These are phyloP conservation scores for Blepharisma japonicum DNA, from an alignment of 73 alveolate genomes.

Conservation along the genomic window DNA sequence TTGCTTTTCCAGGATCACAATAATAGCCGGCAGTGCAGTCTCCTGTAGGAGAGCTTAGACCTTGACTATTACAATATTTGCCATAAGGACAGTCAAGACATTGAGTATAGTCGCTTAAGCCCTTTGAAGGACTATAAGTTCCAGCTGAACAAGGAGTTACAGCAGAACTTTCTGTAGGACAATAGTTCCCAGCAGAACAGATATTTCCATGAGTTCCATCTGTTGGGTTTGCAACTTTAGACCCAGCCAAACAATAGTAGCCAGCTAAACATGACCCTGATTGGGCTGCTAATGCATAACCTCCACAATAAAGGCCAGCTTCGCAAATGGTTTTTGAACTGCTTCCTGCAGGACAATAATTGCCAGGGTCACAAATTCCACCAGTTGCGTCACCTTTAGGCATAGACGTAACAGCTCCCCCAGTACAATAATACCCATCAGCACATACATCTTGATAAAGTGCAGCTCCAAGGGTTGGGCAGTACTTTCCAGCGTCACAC, in stretches of 20 bases:
- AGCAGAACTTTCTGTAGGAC: conserved; percentile 54
- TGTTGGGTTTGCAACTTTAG: conserved; percentile 51
- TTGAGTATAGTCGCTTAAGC: background rate
- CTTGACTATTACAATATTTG: conserved; percentile 51
- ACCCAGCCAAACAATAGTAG: conserved; percentile 46
- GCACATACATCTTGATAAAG: conserved; percentile 30
- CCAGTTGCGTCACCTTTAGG: conserved; percentile 33
- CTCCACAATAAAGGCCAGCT: conserved; percentile 56
- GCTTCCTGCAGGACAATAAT: conserved; percentile 69
- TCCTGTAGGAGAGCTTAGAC: conserved; percentile 42
- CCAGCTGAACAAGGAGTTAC: conserved; percentile 70
- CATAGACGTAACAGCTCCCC: conserved; percentile 50
- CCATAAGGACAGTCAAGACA: conserved; percentile 68
- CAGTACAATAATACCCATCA: conserved; percentile 51
- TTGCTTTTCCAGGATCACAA: conserved; percentile 45
- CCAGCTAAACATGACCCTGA: conserved; percentile 59
- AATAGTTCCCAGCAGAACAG: conserved; percentile 58
- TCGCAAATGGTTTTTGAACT: conserved; percentile 41
- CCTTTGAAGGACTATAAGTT: conserved; percentile 40
- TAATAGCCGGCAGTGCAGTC: conserved; percentile 72
- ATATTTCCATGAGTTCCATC: conserved; percentile 59
- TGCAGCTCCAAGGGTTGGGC: conserved; percentile 47
- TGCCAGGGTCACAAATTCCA: conserved; percentile 61
- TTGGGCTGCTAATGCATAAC: conserved; percentile 36
- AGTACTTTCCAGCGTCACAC: conserved; percentile 46